Conservation (phyloP, 352 stramenopile species). For the Phytopythium oedochilum region DNA sequence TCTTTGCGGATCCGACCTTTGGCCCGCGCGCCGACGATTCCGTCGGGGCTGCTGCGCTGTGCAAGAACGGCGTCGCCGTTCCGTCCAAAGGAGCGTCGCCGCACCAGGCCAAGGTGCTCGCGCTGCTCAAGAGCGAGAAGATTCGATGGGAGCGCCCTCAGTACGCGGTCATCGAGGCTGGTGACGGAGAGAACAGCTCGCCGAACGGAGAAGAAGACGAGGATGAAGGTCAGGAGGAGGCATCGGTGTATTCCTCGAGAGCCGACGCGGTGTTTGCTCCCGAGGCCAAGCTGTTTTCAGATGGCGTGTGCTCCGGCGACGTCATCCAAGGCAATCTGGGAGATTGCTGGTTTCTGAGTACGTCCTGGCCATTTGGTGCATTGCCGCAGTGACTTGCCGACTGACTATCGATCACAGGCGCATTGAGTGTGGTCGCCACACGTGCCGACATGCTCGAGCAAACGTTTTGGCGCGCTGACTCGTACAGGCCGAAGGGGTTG, state of each 20-base stretch:
- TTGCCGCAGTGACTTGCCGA: not conserved
- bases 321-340: constrained; percentile 89
- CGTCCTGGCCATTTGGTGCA: not conserved
- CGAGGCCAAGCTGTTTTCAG: constrained; percentile 67
- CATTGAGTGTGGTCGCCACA: constrained; percentile 85
- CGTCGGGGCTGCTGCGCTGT: constrained; percentile 59
- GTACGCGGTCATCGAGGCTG: constrained; percentile 25
- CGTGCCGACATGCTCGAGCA: constrained; percentile 73
- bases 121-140: constrained; percentile 67
- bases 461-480: constrained; percentile 71
- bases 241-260: too few relatives aligned
- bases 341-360: constrained; percentile 92
- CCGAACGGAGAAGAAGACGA: constrained; percentile 26
- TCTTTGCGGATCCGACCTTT: constrained; percentile 83
- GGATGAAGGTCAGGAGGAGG: constrained; percentile 11
- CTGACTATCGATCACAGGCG: constrained; percentile 30
- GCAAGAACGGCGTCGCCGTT: constrained; percentile 40
- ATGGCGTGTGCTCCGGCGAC: constrained; percentile 73
- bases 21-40: constrained; percentile 52
- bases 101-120: constrained; percentile 70
- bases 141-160: constrained; percentile 73
- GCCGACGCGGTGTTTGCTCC: constrained; percentile 40
- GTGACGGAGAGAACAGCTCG: constrained; percentile 20
- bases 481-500: constrained; percentile 71
- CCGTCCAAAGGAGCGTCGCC: constrained; percentile 70